A percentile compares a stretch with the other conserved stretches of the same genome.
These are phyloP conservation scores for Saccharata proteae DNA, from an alignment of 2,329 filamentous ascomycete genomes.

Conservation along the genomic window DNA sequence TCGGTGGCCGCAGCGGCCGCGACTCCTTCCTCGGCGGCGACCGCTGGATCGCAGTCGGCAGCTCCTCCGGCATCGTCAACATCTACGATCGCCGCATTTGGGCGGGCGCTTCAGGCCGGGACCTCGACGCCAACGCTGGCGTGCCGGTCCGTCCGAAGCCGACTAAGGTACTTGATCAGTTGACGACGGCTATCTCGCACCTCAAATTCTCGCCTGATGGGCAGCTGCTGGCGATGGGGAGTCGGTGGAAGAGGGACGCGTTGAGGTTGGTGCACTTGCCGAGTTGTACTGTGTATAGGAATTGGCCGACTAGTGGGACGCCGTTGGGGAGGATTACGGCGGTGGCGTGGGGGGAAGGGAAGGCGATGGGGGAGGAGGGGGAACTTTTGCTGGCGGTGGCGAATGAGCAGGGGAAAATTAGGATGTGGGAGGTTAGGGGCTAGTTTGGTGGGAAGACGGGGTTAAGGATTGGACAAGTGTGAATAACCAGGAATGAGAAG, in stretches of 20 bases:
- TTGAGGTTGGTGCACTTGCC: constrained; percentile 80
- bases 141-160: constrained; percentile 62
- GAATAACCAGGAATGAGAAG: too few relatives aligned
- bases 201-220: constrained; percentile 78
- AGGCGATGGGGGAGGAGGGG: constrained; percentile 13
- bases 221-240: constrained; percentile 78
- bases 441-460: constrained; percentile 4
- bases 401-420: constrained; percentile 79
- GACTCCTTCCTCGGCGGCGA: constrained; percentile 58
- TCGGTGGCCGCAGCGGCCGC: constrained; percentile 58
- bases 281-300: constrained; percentile 85
- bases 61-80: constrained; percentile 78
- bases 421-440: constrained; percentile 60
- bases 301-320: constrained; percentile 90
- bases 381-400: constrained; percentile 59
- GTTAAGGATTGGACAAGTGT: too few relatives aligned
- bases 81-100: constrained; percentile 74
- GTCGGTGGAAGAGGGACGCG: constrained; percentile 77
- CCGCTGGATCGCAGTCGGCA: constrained; percentile 81
- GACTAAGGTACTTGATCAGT: constrained; percentile 63
- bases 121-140: constrained; percentile 23
- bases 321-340: constrained; percentile 71
- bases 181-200: constrained; percentile 73
- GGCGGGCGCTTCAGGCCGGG: constrained; percentile 19
- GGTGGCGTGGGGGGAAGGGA: constrained; percentile 27